phyloP scores from a whole-genome alignment of 1,284 basidiomycete genomes.

The Leccinum subrobustum region DNA sequence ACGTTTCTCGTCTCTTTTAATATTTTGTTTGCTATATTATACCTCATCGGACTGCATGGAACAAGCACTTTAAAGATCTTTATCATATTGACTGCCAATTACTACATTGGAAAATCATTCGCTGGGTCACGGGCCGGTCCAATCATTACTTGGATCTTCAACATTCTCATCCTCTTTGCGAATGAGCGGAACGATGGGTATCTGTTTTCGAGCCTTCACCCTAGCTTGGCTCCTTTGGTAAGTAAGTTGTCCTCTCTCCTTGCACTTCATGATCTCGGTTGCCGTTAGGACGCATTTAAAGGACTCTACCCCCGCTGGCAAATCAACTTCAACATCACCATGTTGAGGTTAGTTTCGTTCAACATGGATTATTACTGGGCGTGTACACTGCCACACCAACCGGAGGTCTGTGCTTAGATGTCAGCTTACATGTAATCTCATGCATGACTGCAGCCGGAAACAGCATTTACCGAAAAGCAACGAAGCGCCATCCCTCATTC shows the following conservation, averaged over 20 bases:
- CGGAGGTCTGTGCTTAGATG: slow-evolving; percentile 42
- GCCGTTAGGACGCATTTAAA: slow-evolving; percentile 61
- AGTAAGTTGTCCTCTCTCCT: slow-evolving; percentile 32
- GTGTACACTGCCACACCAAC: slow-evolving; percentile 36
- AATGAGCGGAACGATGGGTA: slow-evolving; percentile 85
- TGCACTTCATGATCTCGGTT: slow-evolving; percentile 6
- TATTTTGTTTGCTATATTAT: slow-evolving; percentile 63
- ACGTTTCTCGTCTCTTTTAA: slow-evolving; percentile 52
- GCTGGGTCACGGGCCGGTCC: slow-evolving; percentile 46
- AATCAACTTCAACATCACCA: slow-evolving; percentile 94
- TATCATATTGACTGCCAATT: slow-evolving; percentile 72
- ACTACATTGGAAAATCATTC: slow-evolving; percentile 53
- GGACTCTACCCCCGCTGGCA: slow-evolving; percentile 89
- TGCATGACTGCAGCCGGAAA: slow-evolving; percentile 30
- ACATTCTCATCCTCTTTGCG: slow-evolving; percentile 70
- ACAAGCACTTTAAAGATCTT: slow-evolving; percentile 81
- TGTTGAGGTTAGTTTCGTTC: slow-evolving; percentile 92
- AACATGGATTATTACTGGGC: slow-evolving; percentile 93
- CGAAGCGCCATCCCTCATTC: slow-evolving; percentile 49
- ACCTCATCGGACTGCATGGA: slow-evolving; percentile 85
- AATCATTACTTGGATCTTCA: slow-evolving; percentile 74
- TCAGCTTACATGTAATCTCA: slow-evolving; percentile 1
- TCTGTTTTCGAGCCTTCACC: slow-evolving; percentile 57
- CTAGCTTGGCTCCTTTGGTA: slow-evolving; percentile 55
- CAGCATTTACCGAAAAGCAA: slow-evolving; percentile 52